Percentiles rank a stretch among this genome's conserved stretches.
Conservation (phyloP, 495 filamentous ascomycete species). For the Trichocladium antarcticum region DNA sequence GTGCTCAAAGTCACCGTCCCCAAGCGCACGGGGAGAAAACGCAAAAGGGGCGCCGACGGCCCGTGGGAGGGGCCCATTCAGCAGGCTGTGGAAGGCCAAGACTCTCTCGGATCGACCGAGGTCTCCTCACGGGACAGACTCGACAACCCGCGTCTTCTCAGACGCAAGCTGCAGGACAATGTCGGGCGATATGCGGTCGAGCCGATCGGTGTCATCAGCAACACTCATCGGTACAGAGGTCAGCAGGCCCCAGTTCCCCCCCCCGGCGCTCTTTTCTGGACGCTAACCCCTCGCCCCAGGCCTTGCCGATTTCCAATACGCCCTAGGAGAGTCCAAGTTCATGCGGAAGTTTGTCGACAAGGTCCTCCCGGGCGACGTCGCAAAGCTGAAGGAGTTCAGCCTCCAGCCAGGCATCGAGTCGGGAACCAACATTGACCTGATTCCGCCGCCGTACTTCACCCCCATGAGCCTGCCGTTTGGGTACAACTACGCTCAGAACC, state of each 20-base stretch:
- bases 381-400: conserved; percentile 62
- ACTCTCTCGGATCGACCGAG: neutral
- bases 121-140: conserved; percentile 32
- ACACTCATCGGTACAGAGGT: conserved; percentile 83
- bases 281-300: conserved; percentile 17
- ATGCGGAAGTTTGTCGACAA: conserved; percentile 52
- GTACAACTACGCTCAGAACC: conserved; percentile 48
- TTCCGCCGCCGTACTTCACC: conserved; percentile 69
- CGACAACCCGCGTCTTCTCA: conserved; percentile 38
- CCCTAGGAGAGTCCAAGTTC: conserved; percentile 50
- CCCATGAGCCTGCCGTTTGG: conserved; percentile 57
- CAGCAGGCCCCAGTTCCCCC: conserved; percentile 1
- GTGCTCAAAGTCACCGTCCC: conserved; percentile 81
- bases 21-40: conserved; percentile 71
- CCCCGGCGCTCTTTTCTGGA: neutral
- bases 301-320: conserved; percentile 63
- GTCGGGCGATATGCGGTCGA: conserved; percentile 55
- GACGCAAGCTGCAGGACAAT: conserved; percentile 63
- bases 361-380: conserved; percentile 53
- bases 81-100: conserved; percentile 13
- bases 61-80: conserved; percentile 42
- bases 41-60: conserved; percentile 59
- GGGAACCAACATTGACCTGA: conserved; percentile 51
- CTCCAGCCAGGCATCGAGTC: conserved; percentile 53
- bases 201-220: conserved; percentile 57